These are phyloP conservation scores for Xylariales sp. DNA, from an alignment of 2,329 filamentous ascomycete species.

Conservation along the genomic window DNA sequence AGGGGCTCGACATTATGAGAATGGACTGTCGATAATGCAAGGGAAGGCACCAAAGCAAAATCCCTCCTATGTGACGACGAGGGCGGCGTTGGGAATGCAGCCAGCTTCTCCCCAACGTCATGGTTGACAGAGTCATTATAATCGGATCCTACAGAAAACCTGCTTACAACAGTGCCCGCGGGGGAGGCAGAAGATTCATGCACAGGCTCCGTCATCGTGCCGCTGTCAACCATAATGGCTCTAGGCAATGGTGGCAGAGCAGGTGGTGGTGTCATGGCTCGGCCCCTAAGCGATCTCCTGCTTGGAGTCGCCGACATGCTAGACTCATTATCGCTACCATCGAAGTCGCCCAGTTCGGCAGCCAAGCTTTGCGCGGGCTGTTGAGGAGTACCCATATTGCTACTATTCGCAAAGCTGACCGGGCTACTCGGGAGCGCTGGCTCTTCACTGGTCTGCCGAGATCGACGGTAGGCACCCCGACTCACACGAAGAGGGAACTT, in stretches of 20 bases:
- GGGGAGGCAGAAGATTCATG: slow-evolving; percentile 47
- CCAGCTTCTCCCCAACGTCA: slow-evolving; percentile 64
- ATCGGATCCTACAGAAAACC: slow-evolving; percentile 59
- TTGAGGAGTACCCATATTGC: slow-evolving; percentile 61
- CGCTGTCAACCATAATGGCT: slow-evolving; percentile 68
- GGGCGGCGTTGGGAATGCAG: slow-evolving; percentile 66
- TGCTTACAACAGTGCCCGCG: slow-evolving; percentile 58
- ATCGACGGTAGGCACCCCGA: slow-evolving; percentile 71
- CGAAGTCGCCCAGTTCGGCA: slow-evolving; percentile 87
- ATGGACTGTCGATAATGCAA: slow-evolving; percentile 60
- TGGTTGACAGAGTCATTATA: slow-evolving; percentile 67
- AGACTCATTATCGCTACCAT: slow-evolving; percentile 79
- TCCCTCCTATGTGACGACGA: slow-evolving; percentile 52
- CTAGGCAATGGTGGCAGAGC: slow-evolving; percentile 63
- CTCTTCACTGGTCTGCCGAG: slow-evolving; percentile 71
- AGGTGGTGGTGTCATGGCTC: slow-evolving; percentile 58
- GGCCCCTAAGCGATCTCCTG: slow-evolving; percentile 58
- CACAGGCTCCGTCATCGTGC: slow-evolving; percentile 71
- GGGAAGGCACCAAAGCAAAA: slow-evolving; percentile 49
- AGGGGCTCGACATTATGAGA: slow-evolving; percentile 56
- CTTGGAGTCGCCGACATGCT: slow-evolving; percentile 66
- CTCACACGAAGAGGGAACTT: slow-evolving; percentile 79
- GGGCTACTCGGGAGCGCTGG: slow-evolving; percentile 69
- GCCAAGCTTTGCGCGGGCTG: slow-evolving; percentile 80
- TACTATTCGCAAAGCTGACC: slow-evolving; percentile 65